A percentile compares a stretch with the other conserved stretches of the same genome.
phyloP scores from a whole-genome alignment of 495 filamentous ascomycete genomes.

The Rostrohypoxylon terebratum region DNA sequence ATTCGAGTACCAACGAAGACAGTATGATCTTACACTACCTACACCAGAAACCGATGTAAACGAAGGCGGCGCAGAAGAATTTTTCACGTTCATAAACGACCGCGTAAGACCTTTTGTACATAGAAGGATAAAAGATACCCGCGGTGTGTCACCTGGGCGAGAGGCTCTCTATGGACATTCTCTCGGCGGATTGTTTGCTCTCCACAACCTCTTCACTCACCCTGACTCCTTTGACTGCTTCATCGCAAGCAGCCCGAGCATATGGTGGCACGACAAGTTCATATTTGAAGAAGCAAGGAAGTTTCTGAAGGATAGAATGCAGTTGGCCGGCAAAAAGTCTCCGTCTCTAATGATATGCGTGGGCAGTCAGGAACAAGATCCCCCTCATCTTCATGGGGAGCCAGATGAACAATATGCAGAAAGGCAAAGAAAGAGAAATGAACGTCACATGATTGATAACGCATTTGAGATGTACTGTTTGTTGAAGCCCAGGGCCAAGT shows the following conservation, averaged over 20 bases:
- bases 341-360: conserved; percentile 1
- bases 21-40: background rate
- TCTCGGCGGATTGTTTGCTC: background rate
- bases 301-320: background rate
- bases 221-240: background rate
- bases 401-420: background rate
- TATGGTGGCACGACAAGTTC: background rate
- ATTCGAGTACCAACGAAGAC: background rate
- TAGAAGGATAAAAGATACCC: background rate
- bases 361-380: background rate
- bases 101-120: background rate
- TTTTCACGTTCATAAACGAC: background rate
- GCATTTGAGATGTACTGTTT: background rate
- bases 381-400: background rate
- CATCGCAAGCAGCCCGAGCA: background rate
- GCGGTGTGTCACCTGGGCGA: background rate
- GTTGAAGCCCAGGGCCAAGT: background rate
- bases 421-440: background rate
- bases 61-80: conserved; percentile 1
- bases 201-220: background rate
- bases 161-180: conserved; percentile 1
- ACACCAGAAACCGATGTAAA: background rate
- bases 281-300: background rate
- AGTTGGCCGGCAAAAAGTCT: background rate
- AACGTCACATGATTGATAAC: background rate